phyloP scores from a whole-genome alignment of 2,329 filamentous ascomycete species.

The Fusarium fracticaudum region DNA sequence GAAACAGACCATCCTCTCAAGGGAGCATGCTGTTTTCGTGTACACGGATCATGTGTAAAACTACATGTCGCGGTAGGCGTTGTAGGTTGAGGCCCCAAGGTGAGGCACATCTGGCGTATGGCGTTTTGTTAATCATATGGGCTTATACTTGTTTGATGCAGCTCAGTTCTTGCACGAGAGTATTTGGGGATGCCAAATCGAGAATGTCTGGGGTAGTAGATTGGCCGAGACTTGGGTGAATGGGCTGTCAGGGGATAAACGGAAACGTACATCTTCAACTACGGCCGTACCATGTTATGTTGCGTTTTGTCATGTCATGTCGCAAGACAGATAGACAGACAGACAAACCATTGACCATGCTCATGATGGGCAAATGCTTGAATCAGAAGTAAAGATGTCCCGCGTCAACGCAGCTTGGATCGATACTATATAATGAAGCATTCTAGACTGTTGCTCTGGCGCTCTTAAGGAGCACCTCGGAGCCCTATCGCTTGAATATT shows the following conservation, averaged over 20 bases:
- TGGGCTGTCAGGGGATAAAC: neutral
- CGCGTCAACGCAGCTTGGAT: neutral
- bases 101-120: slow-evolving; percentile 43
- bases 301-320: too few relatives aligned
- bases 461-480: neutral
- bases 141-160: slow-evolving; percentile 42
- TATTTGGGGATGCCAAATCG: neutral
- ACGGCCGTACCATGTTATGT: neutral
- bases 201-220: neutral
- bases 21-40: neutral
- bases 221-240: neutral
- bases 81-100: slow-evolving; percentile 39
- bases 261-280: neutral
- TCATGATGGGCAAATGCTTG: neutral
- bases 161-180: slow-evolving; percentile 23
- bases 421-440: neutral
- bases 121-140: slow-evolving; percentile 37
- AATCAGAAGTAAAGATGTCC: neutral
- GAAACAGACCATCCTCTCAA: neutral
- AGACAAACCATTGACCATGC: neutral
- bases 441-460: neutral
- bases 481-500: neutral
- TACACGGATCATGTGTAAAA: slow-evolving; percentile 17
- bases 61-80: slow-evolving; percentile 32
- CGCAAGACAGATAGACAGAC: neutral